phyloP scores from a whole-genome alignment of 306 rosid species.

The Rosa persica region DNA sequence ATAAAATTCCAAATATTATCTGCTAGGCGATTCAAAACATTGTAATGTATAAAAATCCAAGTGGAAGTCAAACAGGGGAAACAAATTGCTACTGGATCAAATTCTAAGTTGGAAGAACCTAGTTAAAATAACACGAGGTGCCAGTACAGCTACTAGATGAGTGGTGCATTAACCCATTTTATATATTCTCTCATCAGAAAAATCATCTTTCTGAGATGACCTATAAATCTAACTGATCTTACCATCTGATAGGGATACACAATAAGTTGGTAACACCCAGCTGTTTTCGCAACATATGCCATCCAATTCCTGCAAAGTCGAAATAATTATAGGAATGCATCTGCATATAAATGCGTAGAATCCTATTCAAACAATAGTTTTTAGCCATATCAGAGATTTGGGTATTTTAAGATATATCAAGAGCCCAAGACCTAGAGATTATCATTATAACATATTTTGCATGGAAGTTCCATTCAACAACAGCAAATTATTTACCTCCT shows the following conservation, averaged over 20 bases:
- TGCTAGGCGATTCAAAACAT: not conserved
- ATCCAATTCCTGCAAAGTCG: constrained; percentile 45
- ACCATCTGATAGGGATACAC: constrained; percentile 45
- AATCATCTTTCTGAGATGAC: not conserved
- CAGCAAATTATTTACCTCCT: not conserved
- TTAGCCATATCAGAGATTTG: not conserved
- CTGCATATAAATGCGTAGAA: not conserved
- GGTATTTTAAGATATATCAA: not conserved
- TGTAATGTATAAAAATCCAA: not conserved
- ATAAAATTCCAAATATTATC: not conserved
- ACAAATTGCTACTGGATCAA: not conserved
- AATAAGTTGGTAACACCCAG: constrained; percentile 58
- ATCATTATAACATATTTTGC: not conserved
- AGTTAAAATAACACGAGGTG: no score
- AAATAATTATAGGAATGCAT: not conserved
- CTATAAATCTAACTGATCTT: constrained; percentile 13
- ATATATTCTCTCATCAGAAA: not conserved
- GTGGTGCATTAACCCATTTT: not conserved
- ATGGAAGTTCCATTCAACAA: not conserved
- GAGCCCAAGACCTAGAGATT: not conserved
- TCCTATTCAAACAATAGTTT: not conserved
- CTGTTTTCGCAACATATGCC: constrained; percentile 36
- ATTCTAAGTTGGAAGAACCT: not conserved
- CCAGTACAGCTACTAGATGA: not conserved
- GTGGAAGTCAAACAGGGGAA: not conserved